These are phyloP conservation scores for Coemansia sp. DNA, from an alignment of 192 early-diverging fungal species.

Conservation along the genomic window DNA sequence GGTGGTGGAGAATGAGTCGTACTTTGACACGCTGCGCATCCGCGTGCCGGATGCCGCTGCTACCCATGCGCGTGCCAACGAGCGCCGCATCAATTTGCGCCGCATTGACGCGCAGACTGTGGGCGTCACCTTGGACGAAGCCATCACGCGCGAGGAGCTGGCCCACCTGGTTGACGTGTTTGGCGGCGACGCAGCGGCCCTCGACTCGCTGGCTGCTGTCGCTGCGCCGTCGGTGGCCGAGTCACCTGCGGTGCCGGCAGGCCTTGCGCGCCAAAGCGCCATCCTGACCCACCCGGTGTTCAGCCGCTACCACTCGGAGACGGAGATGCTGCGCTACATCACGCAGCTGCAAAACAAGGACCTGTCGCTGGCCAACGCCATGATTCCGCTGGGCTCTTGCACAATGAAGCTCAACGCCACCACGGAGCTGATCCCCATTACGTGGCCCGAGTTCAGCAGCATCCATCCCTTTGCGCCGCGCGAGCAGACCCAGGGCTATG, in stretches of 20 bases:
- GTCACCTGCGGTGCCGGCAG: slow-evolving; percentile 53
- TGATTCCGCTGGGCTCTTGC: slow-evolving; percentile 98
- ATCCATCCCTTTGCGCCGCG: slow-evolving; percentile 96
- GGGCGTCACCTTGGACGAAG: slow-evolving; percentile 90
- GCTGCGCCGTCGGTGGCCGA: slow-evolving; percentile 52
- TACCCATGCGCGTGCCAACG: slow-evolving; percentile 69
- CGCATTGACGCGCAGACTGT: slow-evolving; percentile 71
- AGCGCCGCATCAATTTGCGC: slow-evolving; percentile 83
- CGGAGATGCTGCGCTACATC: slow-evolving; percentile 97
- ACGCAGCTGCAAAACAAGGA: slow-evolving; percentile 94
- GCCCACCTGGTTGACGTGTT: slow-evolving; percentile 77
- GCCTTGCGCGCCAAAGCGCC: slow-evolving; percentile 67
- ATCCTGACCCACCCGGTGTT: slow-evolving; percentile 91
- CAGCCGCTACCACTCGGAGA: slow-evolving; percentile 95
- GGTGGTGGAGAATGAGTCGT: slow-evolving; percentile 73
- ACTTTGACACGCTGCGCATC: slow-evolving; percentile 95
- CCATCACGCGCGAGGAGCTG: slow-evolving; percentile 78
- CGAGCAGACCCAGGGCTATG: slow-evolving; percentile 93
- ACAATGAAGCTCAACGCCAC: slow-evolving; percentile 99
- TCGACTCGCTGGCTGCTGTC: slow-evolving; percentile 43
- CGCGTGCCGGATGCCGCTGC: slow-evolving; percentile 59
- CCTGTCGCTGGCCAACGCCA: slow-evolving; percentile 95
- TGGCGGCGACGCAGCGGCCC: slow-evolving; percentile 57
- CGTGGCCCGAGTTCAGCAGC: slow-evolving; percentile 93
- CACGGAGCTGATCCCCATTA: slow-evolving; percentile 99